Evolutionary conservation across 352 stramenopile species (phyloP).

Genomic region (Sclerospora graminicola): DNA sequence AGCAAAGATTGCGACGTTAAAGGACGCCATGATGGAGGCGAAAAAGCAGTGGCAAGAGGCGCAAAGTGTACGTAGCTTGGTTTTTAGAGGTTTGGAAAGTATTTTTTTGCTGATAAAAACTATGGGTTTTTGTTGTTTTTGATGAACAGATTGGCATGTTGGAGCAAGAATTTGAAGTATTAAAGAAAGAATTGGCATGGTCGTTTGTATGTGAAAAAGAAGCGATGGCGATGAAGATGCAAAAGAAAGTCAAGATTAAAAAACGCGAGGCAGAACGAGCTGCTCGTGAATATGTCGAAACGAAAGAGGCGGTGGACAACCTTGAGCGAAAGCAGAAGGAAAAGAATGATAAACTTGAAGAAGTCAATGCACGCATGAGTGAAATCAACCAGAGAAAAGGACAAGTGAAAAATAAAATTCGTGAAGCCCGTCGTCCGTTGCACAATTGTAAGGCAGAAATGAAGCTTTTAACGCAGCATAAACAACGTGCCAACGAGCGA

Average conservation of each 20-base stretch:
- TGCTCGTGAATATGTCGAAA: constrained; percentile 32
- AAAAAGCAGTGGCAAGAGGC: constrained; percentile 55
- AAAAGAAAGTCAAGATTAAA: constrained; percentile 48
- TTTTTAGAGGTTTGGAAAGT: neutral
- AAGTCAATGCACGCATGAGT: constrained; percentile 28
- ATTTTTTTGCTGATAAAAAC: neutral
- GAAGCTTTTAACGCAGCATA: constrained; percentile 44
- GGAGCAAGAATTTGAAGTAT: constrained; percentile 52
- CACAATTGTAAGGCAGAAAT: constrained; percentile 58
- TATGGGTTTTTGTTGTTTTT: neutral
- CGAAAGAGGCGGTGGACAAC: constrained; percentile 30
- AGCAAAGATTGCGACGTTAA: constrained; percentile 8
- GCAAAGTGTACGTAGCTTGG: constrained; percentile 29
- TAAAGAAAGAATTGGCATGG: constrained; percentile 77
- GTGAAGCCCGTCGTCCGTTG: constrained; percentile 48
- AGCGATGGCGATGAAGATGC: constrained; percentile 28
- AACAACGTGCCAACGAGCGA: constrained; percentile 35
- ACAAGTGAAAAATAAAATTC: constrained; percentile 47
- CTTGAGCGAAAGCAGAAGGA: constrained; percentile 51
- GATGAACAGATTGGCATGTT: constrained; percentile 53
- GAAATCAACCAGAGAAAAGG: constrained; percentile 39
- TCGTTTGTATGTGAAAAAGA: constrained; percentile 76
- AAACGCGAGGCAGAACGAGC: constrained; percentile 31
- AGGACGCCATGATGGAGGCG: constrained; percentile 32
- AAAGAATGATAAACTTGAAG: constrained; percentile 55